Base-by-base conservation (phyloP, 495 filamentous ascomycete species). In the Peziza echinospora region DNA sequence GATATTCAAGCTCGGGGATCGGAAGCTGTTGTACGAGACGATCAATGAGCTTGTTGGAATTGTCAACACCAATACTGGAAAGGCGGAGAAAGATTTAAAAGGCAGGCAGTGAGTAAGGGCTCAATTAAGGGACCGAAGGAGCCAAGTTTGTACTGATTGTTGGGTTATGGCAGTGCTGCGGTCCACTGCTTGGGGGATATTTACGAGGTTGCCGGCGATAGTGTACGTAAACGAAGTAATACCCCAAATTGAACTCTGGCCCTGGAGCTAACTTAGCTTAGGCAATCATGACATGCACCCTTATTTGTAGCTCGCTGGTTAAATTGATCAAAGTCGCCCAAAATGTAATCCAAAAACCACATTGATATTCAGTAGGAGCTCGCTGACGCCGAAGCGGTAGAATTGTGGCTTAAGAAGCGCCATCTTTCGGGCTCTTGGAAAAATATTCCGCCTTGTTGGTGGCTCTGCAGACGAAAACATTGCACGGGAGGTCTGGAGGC, bases 401-500 rank as follows among this genome's bases (percentile, higher is more conserved):
- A 54, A 92, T 68, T 78, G 81, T 5, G 86, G 85, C 0, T 64
- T 91, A 22, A 75, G 85, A 28, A 81, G 78, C n/a, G 73, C 81
- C 8, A 71, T 89, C n/a, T 86, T 85, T 60, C 72, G 69, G 44
- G 73, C 84, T 3, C 59, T 93, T 17, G 79, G 76, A 43, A 86
- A 86, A 63, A 71, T 91, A 3, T 65, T 76, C 8, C 68, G 65
- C 41, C 83, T 83, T 56, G 71, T 93, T 21, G 71, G 69, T 21
- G 66, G 70, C 1, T 84, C 83, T 52, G 64, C 85, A 47, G 89
- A 99, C 52, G 89, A 99, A 60, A 66, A 63, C 46, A 70, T 82
- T n/a, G 81, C 79, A 9, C 75, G 84, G 53, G 87, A 94, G 58
- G 74, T 85, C 23, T 96, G 86, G 89, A 99, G 93, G 61, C 80